A percentile compares a stretch with the other conserved stretches of the same genome.
Evolutionary conservation across 345 rosid genomes (phyloP).

Genomic region (Pelargonium nanum): DNA sequence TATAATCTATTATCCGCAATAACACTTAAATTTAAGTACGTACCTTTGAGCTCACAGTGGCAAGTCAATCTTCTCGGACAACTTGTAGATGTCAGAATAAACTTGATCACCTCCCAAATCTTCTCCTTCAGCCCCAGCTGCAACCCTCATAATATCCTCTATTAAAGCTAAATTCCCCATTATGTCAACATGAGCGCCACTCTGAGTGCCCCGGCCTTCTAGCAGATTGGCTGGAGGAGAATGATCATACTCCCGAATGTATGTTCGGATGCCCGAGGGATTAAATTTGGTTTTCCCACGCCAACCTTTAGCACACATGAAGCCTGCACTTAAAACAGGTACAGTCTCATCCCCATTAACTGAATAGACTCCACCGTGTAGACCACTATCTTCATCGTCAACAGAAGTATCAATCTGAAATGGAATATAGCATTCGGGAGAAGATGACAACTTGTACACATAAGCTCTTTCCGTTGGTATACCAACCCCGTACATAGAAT

Average conservation of each 20-base stretch:
- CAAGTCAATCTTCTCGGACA: slow-evolving; percentile 72
- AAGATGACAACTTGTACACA: slow-evolving; percentile 55
- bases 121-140: slow-evolving; percentile 74
- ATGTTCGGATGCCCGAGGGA: slow-evolving; percentile 71
- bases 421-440: slow-evolving; percentile 75
- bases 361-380: slow-evolving; percentile 71
- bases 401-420: slow-evolving; percentile 79
- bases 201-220: slow-evolving; percentile 88
- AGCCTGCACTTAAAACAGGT: slow-evolving; percentile 81
- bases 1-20: too few species aligned
- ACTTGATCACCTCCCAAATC: slow-evolving; percentile 81
- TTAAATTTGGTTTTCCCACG: slow-evolving; percentile 88
- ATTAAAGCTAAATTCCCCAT: slow-evolving; percentile 96
- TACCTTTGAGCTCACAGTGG: slow-evolving; percentile 23
- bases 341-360: slow-evolving; percentile 93
- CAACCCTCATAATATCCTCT: slow-evolving; percentile 76
- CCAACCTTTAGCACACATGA: slow-evolving; percentile 95
- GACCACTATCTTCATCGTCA: slow-evolving; percentile 50
- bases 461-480: slow-evolving; percentile 91
- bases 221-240: slow-evolving; percentile 77
- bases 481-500: slow-evolving; percentile 85
- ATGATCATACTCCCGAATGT: slow-evolving; percentile 69
- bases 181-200: slow-evolving; percentile 87
- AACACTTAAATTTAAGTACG: neutral
- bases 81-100: slow-evolving; percentile 64